Percentiles rank a stretch among this genome's conserved stretches.
Conservation (phyloP, 768 basidiomycete genomes). For the Boletus pseudopeckii region DNA sequence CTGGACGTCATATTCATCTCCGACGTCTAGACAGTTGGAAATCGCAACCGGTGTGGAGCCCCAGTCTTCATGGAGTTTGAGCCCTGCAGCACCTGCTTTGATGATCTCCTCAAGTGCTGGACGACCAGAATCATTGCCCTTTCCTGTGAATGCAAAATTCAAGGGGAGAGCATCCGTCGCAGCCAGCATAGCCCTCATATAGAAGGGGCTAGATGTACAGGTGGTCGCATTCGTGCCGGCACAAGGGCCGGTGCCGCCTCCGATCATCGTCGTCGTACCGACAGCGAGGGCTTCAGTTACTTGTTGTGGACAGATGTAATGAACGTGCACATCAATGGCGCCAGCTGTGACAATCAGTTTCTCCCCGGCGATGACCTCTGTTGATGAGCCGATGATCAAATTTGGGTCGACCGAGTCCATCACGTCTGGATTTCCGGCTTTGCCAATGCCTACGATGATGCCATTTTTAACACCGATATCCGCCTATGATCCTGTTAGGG, state of each 20-base stretch:
- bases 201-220: conserved; percentile 87
- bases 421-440: conserved; percentile 93
- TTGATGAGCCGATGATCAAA: conserved; percentile 84
- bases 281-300: conserved; percentile 80
- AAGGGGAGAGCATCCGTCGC: conserved; percentile 88
- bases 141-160: conserved; percentile 95
- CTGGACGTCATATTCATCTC: conserved; percentile 92
- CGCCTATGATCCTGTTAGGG: conserved; percentile 49
- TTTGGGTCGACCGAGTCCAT: conserved; percentile 75
- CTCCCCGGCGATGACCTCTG: conserved; percentile 95
- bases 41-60: conserved; percentile 87
- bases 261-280: conserved; percentile 92
- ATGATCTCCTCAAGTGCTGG: conserved; percentile 77
- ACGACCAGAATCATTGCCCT: conserved; percentile 87
- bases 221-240: conserved; percentile 89
- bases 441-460: conserved; percentile 84
- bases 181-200: conserved; percentile 85
- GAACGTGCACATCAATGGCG: conserved; percentile 86
- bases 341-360: conserved; percentile 93
- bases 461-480: conserved; percentile 92
- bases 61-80: conserved; percentile 99
- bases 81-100: conserved; percentile 77
- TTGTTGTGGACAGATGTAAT: conserved; percentile 94
- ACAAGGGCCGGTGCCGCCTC: conserved; percentile 93
- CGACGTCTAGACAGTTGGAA: conserved; percentile 70